Evolutionary conservation across 768 basidiomycete species (phyloP), one percentile per base, ranked within the genome.

Genomic region (Hypholoma sublateritium): DNA sequence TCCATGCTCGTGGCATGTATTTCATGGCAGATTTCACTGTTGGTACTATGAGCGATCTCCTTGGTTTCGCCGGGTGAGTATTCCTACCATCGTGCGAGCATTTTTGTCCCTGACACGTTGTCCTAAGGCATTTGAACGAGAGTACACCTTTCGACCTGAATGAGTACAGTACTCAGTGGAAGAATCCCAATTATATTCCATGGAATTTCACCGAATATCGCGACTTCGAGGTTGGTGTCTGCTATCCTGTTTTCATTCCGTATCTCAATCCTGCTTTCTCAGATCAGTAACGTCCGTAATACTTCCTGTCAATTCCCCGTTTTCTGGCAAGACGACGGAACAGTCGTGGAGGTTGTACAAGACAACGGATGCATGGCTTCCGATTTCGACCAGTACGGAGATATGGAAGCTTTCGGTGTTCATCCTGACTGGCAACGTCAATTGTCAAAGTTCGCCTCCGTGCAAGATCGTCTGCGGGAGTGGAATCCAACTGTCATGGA

Each of bases 361-460:
- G 73, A 77, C 13, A 73, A 80, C 49, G 94, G 94, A 17, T 97
- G 95, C 70, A 76, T 87, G 60, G 69, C 73, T 13, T 94, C 91
- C 16, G 93, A 95, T 59, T 95, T 96, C 63, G 95, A 97, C 72
- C 94, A 96, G 59, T 97, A 90, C 63, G 95, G 95, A 60, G 95
- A 97, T 74, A 93, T 93, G 85, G 95, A 97, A 71, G 95, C 95
- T 60, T 96, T 96, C 68, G 95, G 95, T 87, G 94, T 97, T 28
- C 91, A 93, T 73, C 91, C 90, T 44, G 89, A 93, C 74, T 94
- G 86, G 90, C 84, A 96, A 67, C 94, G 95, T 80, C 91, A 97
- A 70, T 76, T 97, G 19, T 85, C 93, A 62, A 97, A 97, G 68
- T 96, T 96, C 71, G 93, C 95, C 36, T 95, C 94, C 55, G 95